Evolutionary conservation across 129 eudicot genomes (phyloP), one percentile per base, ranked within the genome.

Genomic region (Centrapalus pauciflorus): DNA sequence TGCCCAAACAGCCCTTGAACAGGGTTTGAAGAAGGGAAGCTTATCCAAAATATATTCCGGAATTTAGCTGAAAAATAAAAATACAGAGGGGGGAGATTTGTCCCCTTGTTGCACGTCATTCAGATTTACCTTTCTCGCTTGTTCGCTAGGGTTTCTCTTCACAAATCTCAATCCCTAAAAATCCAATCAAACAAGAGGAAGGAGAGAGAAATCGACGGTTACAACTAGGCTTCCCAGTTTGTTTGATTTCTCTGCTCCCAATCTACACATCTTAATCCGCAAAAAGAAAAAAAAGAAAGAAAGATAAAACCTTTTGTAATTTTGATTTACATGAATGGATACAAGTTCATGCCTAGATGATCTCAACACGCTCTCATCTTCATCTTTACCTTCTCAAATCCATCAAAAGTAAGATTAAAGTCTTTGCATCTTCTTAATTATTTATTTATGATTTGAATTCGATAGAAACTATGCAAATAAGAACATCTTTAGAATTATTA

Each of bases 161-260:
- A 35, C 71, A 72, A 72, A 62, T 72, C 77, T 72, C 55, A 72
- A n/a, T n/a, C n/a, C n/a, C n/a, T n/a, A n/a, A n/a, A n/a, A 72
- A 17, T 72, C 70, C 30, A 50, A 60, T 14, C 51, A 16, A 32
- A 13, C 9, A 7, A n/a, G 10, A 40, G 23, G 24, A 56, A 41
- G 12, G 29, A 66, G 59, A 35, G 45, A 62, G 32, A 62, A 63
- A 62, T 62, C 43, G 45, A 55, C 64, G 64, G 21, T 72, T 62
- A 62, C 41, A 72, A 54, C 55, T 63, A 72, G 77, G 77, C 64
- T 51, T 62, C 48, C 25, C 71, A 26, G 54, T 52, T 37, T 26
- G 8, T 25, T 51, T 0, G 61, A 59, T 58, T 59, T 23, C 16
- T 50, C 72, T 67, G 48, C 49, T 66, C 64, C 54, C 2, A 40